These are phyloP conservation scores for Curvularia sp. DNA, from an alignment of 2,329 filamentous ascomycete genomes.

Conservation along the genomic window DNA sequence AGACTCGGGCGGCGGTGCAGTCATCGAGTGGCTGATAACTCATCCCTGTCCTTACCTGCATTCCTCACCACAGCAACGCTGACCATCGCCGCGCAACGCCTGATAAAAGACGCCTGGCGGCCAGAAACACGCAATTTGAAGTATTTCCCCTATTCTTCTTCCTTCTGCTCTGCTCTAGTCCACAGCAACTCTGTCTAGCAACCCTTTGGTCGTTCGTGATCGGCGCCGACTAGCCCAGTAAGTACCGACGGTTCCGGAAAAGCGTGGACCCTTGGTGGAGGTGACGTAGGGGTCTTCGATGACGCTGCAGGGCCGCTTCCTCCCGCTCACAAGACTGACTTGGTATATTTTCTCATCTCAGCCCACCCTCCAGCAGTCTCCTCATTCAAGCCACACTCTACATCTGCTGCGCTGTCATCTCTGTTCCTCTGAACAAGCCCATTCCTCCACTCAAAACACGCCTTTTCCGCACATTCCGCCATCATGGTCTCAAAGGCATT, in stretches of 20 bases:
- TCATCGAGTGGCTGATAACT: constrained; percentile 12
- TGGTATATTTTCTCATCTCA: constrained; percentile 20
- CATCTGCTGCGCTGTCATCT: background rate
- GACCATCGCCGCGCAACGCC: constrained; percentile 23
- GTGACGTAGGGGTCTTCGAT: constrained; percentile 31
- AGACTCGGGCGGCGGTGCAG: constrained; percentile 10
- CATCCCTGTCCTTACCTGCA: constrained; percentile 22
- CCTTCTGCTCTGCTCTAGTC: background rate
- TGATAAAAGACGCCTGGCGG: constrained; percentile 4
- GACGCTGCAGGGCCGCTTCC: constrained; percentile 31
- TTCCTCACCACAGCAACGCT: constrained; percentile 26
- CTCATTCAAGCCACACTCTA: background rate
- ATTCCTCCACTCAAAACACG: constrained; percentile 4
- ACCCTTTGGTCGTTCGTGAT: constrained; percentile 9
- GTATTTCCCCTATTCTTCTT: background rate
- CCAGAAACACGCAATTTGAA: background rate
- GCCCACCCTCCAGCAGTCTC: background rate
- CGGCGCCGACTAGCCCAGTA: constrained; percentile 12
- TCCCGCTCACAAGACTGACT: constrained; percentile 23
- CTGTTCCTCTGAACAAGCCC: constrained; percentile 10
- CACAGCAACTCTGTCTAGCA: background rate
- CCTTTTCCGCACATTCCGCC: constrained; percentile 14
- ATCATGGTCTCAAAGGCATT: constrained; percentile 53
- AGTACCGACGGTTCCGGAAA: constrained; percentile 21
- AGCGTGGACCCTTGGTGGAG: constrained; percentile 13